Percentiles rank a stretch among this genome's conserved stretches.
Conservation (phyloP, 2,329 filamentous ascomycete species). For the Exophiala lecanii-corni region DNA sequence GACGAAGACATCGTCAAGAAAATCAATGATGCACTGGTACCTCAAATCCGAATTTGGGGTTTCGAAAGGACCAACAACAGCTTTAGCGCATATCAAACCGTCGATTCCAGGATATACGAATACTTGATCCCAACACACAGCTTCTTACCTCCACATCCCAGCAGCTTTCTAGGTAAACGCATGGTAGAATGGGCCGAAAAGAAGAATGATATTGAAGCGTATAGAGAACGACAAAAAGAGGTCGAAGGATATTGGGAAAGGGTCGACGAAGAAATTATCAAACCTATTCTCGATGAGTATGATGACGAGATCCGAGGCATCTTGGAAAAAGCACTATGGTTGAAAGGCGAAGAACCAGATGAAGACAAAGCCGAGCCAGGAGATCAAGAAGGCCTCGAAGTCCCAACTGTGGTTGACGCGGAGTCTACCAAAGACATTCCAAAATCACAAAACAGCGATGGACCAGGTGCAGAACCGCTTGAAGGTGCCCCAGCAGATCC, state of each 20-base stretch:
- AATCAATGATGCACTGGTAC: constrained; percentile 79
- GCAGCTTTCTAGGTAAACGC: constrained; percentile 77
- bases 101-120: constrained; percentile 95
- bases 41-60: constrained; percentile 93
- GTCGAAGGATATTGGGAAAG: constrained; percentile 77
- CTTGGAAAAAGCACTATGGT: constrained; percentile 37
- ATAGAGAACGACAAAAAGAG: constrained; percentile 67
- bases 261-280: constrained; percentile 74
- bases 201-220: constrained; percentile 65
- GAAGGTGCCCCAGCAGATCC: constrained; percentile 9
- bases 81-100: constrained; percentile 92
- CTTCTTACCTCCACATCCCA: constrained; percentile 85
- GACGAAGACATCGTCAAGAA: constrained; percentile 81
- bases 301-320: constrained; percentile 37
- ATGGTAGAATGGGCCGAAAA: constrained; percentile 73
- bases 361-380: constrained; percentile 11
- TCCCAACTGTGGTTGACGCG: constrained; percentile 10
- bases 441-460: not conserved
- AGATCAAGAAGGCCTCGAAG: constrained; percentile 20
- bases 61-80: constrained; percentile 82
- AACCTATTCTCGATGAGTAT: constrained; percentile 54
- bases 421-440: not conserved
- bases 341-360: constrained; percentile 35
- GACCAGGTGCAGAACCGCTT: no score
- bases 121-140: constrained; percentile 93